Conservation (phyloP, 2,329 filamentous ascomycete genomes). For the Pseudogymnoascus sp. region DNA sequence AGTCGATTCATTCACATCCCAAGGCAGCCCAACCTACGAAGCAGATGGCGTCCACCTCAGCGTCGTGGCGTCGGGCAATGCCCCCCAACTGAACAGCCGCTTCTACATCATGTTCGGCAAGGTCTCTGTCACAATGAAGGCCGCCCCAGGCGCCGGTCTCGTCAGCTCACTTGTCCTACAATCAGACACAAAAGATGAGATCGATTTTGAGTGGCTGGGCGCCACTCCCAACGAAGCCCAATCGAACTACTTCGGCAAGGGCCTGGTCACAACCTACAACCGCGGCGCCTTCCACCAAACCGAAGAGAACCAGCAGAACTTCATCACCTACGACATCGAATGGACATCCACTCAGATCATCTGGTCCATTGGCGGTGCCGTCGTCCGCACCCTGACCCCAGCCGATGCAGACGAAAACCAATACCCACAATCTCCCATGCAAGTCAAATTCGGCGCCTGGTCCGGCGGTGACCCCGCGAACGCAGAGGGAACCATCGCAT, state of each 20-base stretch:
- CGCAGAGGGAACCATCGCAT: slow-evolving; percentile 71
- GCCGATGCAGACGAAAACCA: slow-evolving; percentile 60
- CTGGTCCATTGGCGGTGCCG: slow-evolving; percentile 74
- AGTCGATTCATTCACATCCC: slow-evolving; percentile 69
- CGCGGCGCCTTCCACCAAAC: slow-evolving; percentile 72
- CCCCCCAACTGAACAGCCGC: slow-evolving; percentile 76
- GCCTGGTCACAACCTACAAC: slow-evolving; percentile 75
- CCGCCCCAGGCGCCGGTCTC: slow-evolving; percentile 81
- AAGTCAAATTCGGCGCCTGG: slow-evolving; percentile 87
- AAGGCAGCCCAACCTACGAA: slow-evolving; percentile 63
- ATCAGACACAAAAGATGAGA: slow-evolving; percentile 88
- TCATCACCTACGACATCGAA: slow-evolving; percentile 82
- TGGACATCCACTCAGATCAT: slow-evolving; percentile 81
- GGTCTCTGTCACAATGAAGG: slow-evolving; percentile 76
- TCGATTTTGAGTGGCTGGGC: slow-evolving; percentile 95
- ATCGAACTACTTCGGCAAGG: slow-evolving; percentile 95
- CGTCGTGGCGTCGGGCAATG: slow-evolving; percentile 67
- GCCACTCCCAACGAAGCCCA: slow-evolving; percentile 71
- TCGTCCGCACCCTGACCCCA: slow-evolving; percentile 66
- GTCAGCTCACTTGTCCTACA: slow-evolving; percentile 87
- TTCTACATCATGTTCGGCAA: slow-evolving; percentile 99
- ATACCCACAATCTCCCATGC: slow-evolving; percentile 94
- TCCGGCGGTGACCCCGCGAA: slow-evolving; percentile 77
- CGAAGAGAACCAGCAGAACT: slow-evolving; percentile 59
- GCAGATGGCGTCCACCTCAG: slow-evolving; percentile 74